phyloP scores from a whole-genome alignment of 2,329 filamentous ascomycete species.

The Sphaerulina vaccinii region DNA sequence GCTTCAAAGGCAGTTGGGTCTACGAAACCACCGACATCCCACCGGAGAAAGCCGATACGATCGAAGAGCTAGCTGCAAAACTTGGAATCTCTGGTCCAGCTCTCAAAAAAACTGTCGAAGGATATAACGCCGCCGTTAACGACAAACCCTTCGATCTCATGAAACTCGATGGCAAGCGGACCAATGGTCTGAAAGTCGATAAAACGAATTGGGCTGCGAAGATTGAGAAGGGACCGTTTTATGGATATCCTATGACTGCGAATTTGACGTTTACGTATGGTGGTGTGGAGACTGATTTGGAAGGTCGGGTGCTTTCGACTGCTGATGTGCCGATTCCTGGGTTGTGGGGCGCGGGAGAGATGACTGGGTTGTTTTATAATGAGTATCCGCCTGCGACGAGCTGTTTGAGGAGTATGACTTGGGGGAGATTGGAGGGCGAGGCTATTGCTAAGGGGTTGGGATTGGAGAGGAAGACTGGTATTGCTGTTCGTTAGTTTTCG shows the following conservation, averaged over 20 bases:
- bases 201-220: constrained; percentile 46
- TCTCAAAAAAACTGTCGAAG: constrained; percentile 41
- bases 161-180: constrained; percentile 44
- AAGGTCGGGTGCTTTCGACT: constrained; percentile 41
- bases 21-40: constrained; percentile 46
- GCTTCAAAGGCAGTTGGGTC: constrained; percentile 45
- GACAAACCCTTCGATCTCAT: constrained; percentile 44
- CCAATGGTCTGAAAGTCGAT: constrained; percentile 39
- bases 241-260: constrained; percentile 38
- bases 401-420: constrained; percentile 37
- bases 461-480: constrained; percentile 6
- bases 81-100: constrained; percentile 40
- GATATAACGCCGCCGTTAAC: constrained; percentile 43
- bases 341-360: constrained; percentile 37
- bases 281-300: constrained; percentile 42
- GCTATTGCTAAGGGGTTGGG: constrained; percentile 31
- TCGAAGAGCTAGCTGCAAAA: constrained; percentile 42
- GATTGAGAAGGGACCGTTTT: constrained; percentile 41
- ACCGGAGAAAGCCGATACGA: constrained; percentile 43
- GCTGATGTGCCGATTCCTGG: constrained; percentile 43
- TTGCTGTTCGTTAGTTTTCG: constrained; percentile 4
- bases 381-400: constrained; percentile 40
- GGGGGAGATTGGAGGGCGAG: constrained; percentile 36
- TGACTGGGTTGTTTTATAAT: constrained; percentile 40
- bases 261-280: constrained; percentile 39